Conservation (phyloP, 805 yeast species). For the Wickerhamomyces sydowiorum region DNA sequence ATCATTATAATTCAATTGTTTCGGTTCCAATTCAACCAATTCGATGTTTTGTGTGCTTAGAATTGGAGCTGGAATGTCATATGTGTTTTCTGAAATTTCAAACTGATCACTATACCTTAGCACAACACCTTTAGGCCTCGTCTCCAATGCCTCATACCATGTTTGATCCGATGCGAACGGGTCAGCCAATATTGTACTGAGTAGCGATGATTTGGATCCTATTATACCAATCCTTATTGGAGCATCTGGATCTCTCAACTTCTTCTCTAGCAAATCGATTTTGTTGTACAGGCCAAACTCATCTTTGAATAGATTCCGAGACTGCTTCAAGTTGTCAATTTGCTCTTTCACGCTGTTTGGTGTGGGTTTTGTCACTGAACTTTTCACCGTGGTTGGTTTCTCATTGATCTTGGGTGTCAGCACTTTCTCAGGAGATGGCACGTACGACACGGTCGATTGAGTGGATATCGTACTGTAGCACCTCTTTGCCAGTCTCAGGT, state of each 20-base stretch:
- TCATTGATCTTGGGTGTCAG: background rate
- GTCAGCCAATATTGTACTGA: conserved; percentile 25
- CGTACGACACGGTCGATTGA: background rate
- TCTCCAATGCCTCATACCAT: conserved; percentile 20
- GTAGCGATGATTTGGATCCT: conserved; percentile 16
- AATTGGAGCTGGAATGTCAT: conserved; percentile 24
- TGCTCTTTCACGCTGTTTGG: conserved; percentile 7
- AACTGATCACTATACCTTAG: conserved; percentile 19
- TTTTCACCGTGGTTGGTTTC: background rate
- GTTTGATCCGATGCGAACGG: conserved; percentile 26
- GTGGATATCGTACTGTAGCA: background rate
- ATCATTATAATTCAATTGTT: conserved; percentile 11
- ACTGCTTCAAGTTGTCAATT: conserved; percentile 8
- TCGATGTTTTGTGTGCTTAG: conserved; percentile 12
- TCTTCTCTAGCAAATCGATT: conserved; percentile 15
- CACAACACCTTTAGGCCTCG: conserved; percentile 7
- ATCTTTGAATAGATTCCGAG: conserved; percentile 16
- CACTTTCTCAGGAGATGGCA: background rate
- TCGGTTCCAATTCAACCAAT: conserved; percentile 18
- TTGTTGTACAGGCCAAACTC: conserved; percentile 21
- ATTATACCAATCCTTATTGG: conserved; percentile 26
- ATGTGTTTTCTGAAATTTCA: conserved; percentile 13
- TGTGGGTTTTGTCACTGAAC: background rate
- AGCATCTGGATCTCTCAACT: conserved; percentile 7
- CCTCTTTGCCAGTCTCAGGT: background rate